Conservation (phyloP, 768 basidiomycete species). For the Psilocybe subaeruginosa region DNA sequence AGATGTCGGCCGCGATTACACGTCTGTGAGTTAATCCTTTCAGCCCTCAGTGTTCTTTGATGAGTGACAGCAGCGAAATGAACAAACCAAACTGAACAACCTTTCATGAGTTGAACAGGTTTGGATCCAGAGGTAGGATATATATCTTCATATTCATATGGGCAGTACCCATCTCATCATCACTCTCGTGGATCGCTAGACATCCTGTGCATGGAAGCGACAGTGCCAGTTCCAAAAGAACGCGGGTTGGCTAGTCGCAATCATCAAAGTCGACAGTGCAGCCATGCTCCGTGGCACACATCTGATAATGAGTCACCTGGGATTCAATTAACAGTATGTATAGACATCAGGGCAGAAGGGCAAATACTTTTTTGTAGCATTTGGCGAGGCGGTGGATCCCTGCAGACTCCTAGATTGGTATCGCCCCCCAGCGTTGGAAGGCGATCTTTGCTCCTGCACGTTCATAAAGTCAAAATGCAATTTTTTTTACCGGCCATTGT, state of each 20-base stretch:
- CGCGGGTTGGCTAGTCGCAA: not conserved
- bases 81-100: conserved; percentile 4
- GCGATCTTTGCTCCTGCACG: conserved; percentile 3
- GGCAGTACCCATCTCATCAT: not conserved
- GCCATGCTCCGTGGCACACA: conserved; percentile 4
- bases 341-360: conserved; percentile 10
- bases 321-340: conserved; percentile 3
- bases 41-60: conserved; percentile 8
- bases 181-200: not conserved
- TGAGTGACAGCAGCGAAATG: conserved; percentile 4
- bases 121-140: not conserved
- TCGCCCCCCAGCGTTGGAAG: not conserved
- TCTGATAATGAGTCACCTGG: conserved; percentile 12
- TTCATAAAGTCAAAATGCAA: conserved; percentile 19
- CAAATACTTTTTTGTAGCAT: conserved; percentile 10
- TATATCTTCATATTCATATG: not conserved
- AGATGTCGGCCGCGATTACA: conserved; percentile 14
- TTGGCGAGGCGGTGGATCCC: not conserved
- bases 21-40: conserved; percentile 16
- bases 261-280: not conserved
- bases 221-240: not conserved
- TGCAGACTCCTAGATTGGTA: conserved; percentile 6
- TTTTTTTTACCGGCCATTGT: conserved; percentile 8
- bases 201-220: not conserved
- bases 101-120: conserved; percentile 2